Conservation (phyloP, 2,329 filamentous ascomycete genomes). For the Cladosporium oxysporum region DNA sequence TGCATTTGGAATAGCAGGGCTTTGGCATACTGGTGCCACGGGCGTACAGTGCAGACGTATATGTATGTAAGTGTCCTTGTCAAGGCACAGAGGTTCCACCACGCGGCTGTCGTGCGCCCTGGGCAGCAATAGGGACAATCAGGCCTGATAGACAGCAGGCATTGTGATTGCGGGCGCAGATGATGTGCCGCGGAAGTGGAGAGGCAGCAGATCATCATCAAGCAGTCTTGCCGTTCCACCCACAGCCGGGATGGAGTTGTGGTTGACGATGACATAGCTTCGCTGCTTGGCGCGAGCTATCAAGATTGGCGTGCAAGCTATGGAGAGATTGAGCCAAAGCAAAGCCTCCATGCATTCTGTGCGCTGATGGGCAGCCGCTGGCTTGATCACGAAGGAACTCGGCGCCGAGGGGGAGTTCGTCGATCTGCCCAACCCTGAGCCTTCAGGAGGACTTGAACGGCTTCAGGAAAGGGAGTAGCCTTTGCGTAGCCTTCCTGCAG, state of each 20-base stretch:
- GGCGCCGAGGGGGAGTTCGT: constrained; percentile 2
- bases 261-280: constrained; percentile 1
- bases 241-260: background rate
- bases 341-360: background rate
- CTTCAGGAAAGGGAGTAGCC: background rate
- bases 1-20: background rate
- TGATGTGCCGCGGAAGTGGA: background rate
- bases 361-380: background rate
- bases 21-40: background rate
- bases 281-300: background rate
- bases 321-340: background rate
- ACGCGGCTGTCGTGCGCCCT: background rate
- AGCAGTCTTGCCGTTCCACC: background rate
- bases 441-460: background rate
- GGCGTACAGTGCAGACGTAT: background rate
- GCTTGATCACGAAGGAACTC: background rate
- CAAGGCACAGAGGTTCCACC: background rate
- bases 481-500: background rate
- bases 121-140: too few species aligned
- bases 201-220: background rate
- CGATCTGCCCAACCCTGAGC: background rate
- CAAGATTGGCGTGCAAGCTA: background rate
- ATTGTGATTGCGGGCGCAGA: background rate
- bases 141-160: background rate
- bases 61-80: background rate